phyloP scores from a whole-genome alignment of 2,329 filamentous ascomycete genomes.

The Alternaria triticimaculans region DNA sequence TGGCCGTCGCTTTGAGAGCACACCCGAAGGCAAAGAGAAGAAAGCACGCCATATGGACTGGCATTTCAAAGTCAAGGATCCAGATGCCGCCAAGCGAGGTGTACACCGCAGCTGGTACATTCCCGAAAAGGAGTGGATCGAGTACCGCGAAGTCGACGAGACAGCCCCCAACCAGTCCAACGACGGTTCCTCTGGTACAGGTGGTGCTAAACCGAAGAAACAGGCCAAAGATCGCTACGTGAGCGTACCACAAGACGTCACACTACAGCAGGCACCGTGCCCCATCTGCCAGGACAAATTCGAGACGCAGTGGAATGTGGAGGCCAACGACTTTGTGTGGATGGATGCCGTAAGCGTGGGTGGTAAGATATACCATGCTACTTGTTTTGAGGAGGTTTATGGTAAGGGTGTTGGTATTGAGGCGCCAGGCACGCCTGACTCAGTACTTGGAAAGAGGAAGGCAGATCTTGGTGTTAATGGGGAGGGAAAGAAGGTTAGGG shows the following conservation, averaged over 20 bases:
- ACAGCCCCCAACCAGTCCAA: slow-evolving; percentile 46
- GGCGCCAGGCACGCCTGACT: slow-evolving; percentile 45
- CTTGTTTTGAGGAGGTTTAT: slow-evolving; percentile 75
- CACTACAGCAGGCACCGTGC: slow-evolving; percentile 77
- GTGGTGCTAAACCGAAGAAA: slow-evolving; percentile 52
- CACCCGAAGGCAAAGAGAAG: slow-evolving; percentile 78
- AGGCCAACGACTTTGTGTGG: slow-evolving; percentile 97
- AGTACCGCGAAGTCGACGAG: slow-evolving; percentile 80
- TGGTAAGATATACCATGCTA: slow-evolving; percentile 84
- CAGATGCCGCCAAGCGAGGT: slow-evolving; percentile 82
- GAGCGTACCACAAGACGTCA: slow-evolving; percentile 79
- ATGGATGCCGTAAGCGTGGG: slow-evolving; percentile 83
- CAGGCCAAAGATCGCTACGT: slow-evolving; percentile 75
- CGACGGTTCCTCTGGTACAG: slow-evolving; percentile 40
- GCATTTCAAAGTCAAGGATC: slow-evolving; percentile 95
- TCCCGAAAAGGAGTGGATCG: slow-evolving; percentile 93
- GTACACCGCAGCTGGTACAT: slow-evolving; percentile 96
- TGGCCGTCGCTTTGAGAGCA: slow-evolving; percentile 81
- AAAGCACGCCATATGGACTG: slow-evolving; percentile 96
- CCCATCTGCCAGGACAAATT: slow-evolving; percentile 97
- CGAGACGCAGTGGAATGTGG: slow-evolving; percentile 88
- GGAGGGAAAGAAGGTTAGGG: slow-evolving; percentile 43
- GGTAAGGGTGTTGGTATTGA: slow-evolving; percentile 41
- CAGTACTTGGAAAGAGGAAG: slow-evolving; percentile 48
- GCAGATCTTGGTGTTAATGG: slow-evolving; percentile 32